These are phyloP conservation scores for Anthracocystis setariae DNA, from an alignment of 1,284 basidiomycete species.

Conservation along the genomic window DNA sequence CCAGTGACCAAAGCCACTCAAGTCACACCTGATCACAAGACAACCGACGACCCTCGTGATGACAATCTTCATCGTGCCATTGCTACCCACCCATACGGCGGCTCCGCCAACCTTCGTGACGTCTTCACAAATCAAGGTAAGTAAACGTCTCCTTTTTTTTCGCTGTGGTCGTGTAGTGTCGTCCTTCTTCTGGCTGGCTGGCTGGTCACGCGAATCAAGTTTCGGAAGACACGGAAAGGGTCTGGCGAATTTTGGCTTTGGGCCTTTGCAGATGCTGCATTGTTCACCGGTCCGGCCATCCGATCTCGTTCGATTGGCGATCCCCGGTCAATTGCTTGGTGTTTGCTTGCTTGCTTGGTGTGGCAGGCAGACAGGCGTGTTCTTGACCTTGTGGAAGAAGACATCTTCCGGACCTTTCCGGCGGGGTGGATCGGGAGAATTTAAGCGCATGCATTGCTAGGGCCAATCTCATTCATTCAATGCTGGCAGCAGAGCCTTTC, in stretches of 20 bases:
- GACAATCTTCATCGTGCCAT: conserved; percentile 53
- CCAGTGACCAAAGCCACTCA: conserved; percentile 26
- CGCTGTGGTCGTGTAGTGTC: neutral
- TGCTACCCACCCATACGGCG: conserved; percentile 50
- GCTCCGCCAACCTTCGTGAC: conserved; percentile 59
- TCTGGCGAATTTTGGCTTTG: neutral
- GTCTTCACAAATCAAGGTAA: conserved; percentile 63
- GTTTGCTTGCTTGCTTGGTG: neutral
- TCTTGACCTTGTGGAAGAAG: too few species aligned
- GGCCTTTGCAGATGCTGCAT: neutral
- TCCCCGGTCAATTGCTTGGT: conserved; percentile 13
- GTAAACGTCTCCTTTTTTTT: conserved; percentile 12
- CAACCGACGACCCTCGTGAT: conserved; percentile 47
- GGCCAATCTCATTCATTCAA: conserved; percentile 11
- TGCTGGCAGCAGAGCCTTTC: neutral
- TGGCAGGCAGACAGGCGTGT: too few species aligned
- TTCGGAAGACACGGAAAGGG: conserved; percentile 7
- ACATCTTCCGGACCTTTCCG: conserved; percentile 20
- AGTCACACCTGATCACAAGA: conserved; percentile 54
- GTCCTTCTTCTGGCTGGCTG: neutral
- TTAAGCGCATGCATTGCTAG: conserved; percentile 7
- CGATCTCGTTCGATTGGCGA: conserved; percentile 1
- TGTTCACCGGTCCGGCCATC: conserved; percentile 18
- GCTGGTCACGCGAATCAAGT: neutral
- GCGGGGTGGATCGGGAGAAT: conserved; percentile 14